A percentile compares a stretch with the other conserved stretches of the same genome.
phyloP scores from a whole-genome alignment of 2,329 filamentous ascomycete genomes.

The Fusarium nanum region DNA sequence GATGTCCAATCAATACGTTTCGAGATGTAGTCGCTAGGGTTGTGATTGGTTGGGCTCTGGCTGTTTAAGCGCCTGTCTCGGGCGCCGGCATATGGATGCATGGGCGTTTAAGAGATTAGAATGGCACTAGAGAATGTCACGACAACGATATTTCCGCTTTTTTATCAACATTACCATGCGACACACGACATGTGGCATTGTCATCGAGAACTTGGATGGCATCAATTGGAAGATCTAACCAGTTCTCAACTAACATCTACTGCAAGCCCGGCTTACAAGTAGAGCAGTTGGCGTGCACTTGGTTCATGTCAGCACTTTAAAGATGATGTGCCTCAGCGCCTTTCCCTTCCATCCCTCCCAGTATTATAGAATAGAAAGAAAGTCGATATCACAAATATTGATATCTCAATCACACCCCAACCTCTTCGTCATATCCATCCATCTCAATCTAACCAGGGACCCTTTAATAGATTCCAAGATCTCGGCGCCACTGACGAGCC shows the following conservation, averaged over 20 bases:
- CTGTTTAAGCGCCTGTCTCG: constrained; percentile 40
- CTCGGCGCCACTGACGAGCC: constrained; percentile 26
- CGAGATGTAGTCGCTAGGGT: constrained; percentile 5
- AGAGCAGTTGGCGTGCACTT: neutral
- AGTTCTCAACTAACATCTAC: neutral
- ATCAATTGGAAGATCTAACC: neutral
- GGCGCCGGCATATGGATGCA: constrained; percentile 32
- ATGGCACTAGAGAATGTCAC: constrained; percentile 17
- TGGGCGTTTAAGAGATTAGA: constrained; percentile 32
- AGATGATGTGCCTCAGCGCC: neutral
- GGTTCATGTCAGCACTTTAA: neutral
- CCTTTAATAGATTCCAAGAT: constrained; percentile 32
- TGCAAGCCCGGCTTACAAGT: neutral
- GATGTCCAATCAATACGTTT: constrained; percentile 30
- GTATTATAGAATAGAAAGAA: no score
- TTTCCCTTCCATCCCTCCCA: neutral
- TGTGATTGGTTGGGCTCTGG: constrained; percentile 29
- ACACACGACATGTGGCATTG: constrained; percentile 11
- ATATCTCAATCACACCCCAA: neutral
- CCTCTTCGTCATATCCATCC: constrained; percentile 17
- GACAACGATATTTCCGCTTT: constrained; percentile 4
- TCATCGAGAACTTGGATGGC: neutral
- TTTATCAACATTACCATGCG: constrained; percentile 24
- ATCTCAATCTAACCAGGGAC: constrained; percentile 6
- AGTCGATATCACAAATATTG: neutral